phyloP scores from a whole-genome alignment of 2,329 filamentous ascomycete species.

The Cadophora gregata region DNA sequence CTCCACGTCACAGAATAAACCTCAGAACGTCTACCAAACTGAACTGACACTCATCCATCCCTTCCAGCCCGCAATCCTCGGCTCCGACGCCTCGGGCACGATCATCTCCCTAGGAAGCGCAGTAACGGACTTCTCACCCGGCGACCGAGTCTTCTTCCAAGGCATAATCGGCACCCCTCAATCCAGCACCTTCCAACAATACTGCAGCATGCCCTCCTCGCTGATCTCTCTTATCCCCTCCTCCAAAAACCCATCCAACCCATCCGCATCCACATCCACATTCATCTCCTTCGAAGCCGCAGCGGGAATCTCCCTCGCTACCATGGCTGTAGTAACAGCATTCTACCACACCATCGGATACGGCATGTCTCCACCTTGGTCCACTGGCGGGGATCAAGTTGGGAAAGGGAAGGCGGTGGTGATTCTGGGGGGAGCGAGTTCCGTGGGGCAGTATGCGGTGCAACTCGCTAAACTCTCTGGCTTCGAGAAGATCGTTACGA shows the following conservation, averaged over 20 bases:
- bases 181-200: not conserved
- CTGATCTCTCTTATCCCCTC: not conserved
- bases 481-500: not conserved
- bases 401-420: not conserved
- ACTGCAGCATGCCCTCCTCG: not conserved
- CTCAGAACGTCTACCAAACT: too few relatives aligned
- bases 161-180: not conserved
- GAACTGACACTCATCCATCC: too few relatives aligned
- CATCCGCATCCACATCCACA: too few relatives aligned
- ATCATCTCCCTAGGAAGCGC: not conserved
- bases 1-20: too few relatives aligned
- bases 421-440: not conserved
- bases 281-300: not conserved
- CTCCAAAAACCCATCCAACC: too few relatives aligned
- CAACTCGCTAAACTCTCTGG: not conserved
- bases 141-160: slow-evolving; percentile 3
- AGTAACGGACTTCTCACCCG: not conserved
- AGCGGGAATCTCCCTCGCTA: not conserved
- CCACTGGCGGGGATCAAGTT: not conserved
- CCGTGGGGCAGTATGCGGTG: not conserved
- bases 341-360: not conserved
- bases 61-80: not conserved
- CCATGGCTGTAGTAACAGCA: not conserved
- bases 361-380: not conserved
- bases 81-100: not conserved